Conservation (phyloP, 2,329 filamentous ascomycete species). For the Byssoonygena ceratinophila region DNA sequence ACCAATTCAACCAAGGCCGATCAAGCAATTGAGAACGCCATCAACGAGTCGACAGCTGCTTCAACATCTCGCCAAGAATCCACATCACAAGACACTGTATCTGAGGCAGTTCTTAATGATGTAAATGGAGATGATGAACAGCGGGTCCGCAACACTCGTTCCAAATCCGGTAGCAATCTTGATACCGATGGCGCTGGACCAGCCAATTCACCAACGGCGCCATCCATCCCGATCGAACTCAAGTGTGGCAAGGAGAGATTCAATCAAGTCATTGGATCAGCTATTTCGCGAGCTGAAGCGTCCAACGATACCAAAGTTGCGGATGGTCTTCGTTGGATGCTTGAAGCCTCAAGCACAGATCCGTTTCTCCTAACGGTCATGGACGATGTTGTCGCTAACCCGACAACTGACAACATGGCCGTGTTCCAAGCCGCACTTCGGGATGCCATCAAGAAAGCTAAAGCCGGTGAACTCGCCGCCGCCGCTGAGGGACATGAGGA, state of each 20-base stretch:
- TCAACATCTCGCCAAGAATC: constrained; percentile 16
- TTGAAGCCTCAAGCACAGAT: constrained; percentile 24
- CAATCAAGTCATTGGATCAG: constrained; percentile 22
- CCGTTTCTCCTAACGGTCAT: constrained; percentile 26
- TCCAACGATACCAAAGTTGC: constrained; percentile 23
- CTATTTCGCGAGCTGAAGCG: constrained; percentile 24
- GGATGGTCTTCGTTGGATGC: constrained; percentile 24
- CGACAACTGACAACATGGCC: constrained; percentile 20
- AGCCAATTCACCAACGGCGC: constrained; percentile 2
- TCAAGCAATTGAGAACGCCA: constrained; percentile 11
- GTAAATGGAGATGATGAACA: constrained; percentile 9
- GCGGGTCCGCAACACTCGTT: constrained; percentile 9
- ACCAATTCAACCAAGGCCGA: constrained; percentile 14
- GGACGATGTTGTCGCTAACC: constrained; percentile 24
- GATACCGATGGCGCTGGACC: constrained; percentile 17
- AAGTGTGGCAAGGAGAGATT: constrained; percentile 25
- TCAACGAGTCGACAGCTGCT: constrained; percentile 17
- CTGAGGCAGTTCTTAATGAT: not conserved
- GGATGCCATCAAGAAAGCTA: constrained; percentile 19
- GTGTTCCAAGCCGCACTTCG: constrained; percentile 27
- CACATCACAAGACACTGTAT: constrained; percentile 7
- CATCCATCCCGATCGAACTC: constrained; percentile 15
- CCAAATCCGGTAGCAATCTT: constrained; percentile 12
- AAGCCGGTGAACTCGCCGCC: constrained; percentile 12
- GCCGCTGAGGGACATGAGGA: constrained; percentile 19